Base-by-base conservation (phyloP, 495 filamentous ascomycete genomes). In the Aspergillus cavernicola region DNA sequence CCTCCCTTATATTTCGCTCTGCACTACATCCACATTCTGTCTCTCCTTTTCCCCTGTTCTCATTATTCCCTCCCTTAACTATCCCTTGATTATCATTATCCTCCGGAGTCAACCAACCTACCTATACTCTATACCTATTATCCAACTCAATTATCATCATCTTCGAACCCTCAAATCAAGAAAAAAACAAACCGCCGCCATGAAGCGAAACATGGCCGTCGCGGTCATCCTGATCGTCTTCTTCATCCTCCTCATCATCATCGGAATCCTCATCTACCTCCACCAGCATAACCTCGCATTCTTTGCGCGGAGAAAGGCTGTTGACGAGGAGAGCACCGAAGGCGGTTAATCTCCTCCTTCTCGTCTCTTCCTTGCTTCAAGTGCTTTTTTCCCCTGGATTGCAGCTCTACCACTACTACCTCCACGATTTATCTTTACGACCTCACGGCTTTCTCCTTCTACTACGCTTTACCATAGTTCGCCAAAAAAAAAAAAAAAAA, bases 191-290 rank as follows among this genome's bases (percentile, higher is more conserved):
- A 11, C 52, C 48, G 15, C 53, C 33, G 85, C 74, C 73, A 77
- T 84, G 56, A 73, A 88, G 69, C 71, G 83, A 75, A 91, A 91
- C 80, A 80, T 88, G 71, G 80, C 84, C 64, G 87, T 91, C 69
- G 87, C 86, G 28, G 79, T 91, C 66, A 91, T 91, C 70, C 85
- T 91, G 69, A 89, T 91, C 70, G 59, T 89, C 35, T 80, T 91
- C 55, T 90, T 90, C 70, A 66, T 89, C 66, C 65, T 89, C 39
- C 80, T 91, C 22, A 84, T 84, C 36, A 69, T 83, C 53, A 83
- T 85, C 55, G 85, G 80, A 35, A 87, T 85, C 62, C 79, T 77
- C 49, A 89, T 90, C 72, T 89, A 83, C 64, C 68, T 72, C 18
- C 61, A 74, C 19, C 70, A 76, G 38, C 72, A 76, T 60, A 72